Evolutionary conservation across 2,329 filamentous ascomycete genomes (phyloP), one percentile per base, ranked within the genome.

Genomic region (Pleoardoris graminearum): DNA sequence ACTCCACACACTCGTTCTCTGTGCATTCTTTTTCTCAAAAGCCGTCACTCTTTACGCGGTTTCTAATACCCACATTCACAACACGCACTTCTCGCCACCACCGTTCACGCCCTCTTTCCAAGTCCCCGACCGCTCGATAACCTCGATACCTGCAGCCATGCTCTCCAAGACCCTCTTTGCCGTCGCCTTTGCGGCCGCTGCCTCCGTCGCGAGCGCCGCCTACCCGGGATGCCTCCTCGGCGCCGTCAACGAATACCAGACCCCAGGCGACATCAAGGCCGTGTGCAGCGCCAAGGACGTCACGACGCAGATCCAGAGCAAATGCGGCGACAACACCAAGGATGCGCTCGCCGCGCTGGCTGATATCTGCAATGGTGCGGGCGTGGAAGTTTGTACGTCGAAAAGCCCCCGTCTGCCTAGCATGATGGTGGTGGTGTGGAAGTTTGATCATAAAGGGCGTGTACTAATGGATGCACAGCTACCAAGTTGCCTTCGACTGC

Each of bases 371-470:
- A 63, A 65, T 19, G 57, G 49, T 3, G 54, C 53, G 30, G 65
- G 61, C 7, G 63, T 68, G 16, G 55, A 70, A 57, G 59, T 70
- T 54, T 54, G 68, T 71, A 65, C 35, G 68, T 68, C 23, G 22
- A 8, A 7, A 3, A 10, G 17, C 17, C 7, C 33, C 10, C 7
- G 4, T 7, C 33, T 36, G 14, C 11, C 22, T n/a, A 17, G 4
- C 3, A 22, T 14, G 25, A 8, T 14, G n/a, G 10, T 14, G 11
- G 25, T 43, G 43, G 8, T 17, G 11, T 4, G n/a, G 19, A 22
- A 33, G 27, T 6, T 14, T 22, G 3, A 42, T 16, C 8, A 32
- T 12, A 12, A 12, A 32, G 30, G 11, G 30, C 30, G 4, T 32
- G 30, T 32, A 6, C 30, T 32, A 32, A 32, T 14, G 4, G 16